phyloP scores from a whole-genome alignment of 2,329 filamentous ascomycete species.

The Aspergillus transmontanensis region DNA sequence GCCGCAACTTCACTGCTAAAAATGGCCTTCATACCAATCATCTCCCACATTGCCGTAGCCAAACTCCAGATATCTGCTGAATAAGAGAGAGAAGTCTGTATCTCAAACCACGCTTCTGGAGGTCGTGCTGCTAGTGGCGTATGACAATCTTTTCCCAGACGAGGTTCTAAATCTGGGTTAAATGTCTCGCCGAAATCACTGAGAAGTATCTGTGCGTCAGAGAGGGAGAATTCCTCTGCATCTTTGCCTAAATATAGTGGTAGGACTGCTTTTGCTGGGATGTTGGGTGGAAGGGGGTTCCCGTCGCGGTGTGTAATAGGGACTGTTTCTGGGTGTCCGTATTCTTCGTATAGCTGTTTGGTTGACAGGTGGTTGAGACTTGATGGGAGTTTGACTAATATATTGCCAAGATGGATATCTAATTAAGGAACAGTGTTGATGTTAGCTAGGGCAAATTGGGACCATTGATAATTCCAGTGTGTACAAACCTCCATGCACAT shows the following conservation, averaged over 20 bases:
- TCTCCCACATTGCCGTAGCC: slow-evolving; percentile 30
- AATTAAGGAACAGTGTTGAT: too few relatives aligned
- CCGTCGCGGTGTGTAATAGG: slow-evolving; percentile 27
- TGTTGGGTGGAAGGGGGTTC: slow-evolving; percentile 26
- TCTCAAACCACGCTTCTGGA: slow-evolving; percentile 21
- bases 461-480: too few relatives aligned
- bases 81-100: slow-evolving; percentile 21
- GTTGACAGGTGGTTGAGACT: slow-evolving; percentile 33
- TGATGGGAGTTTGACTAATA: slow-evolving; percentile 20
- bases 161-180: slow-evolving; percentile 20
- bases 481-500: slow-evolving; percentile 30
- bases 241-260: slow-evolving; percentile 31
- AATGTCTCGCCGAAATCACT: slow-evolving; percentile 33
- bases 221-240: slow-evolving; percentile 29
- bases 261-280: slow-evolving; percentile 29
- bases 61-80: slow-evolving; percentile 33
- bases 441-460: too few relatives aligned
- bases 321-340: slow-evolving; percentile 32
- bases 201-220: slow-evolving; percentile 33
- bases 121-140: slow-evolving; percentile 20
- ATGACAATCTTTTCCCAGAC: slow-evolving; percentile 26
- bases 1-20: slow-evolving; percentile 19
- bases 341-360: slow-evolving; percentile 34
- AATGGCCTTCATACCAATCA: slow-evolving; percentile 28
- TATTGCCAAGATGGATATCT: slow-evolving; percentile 7